These are phyloP conservation scores for Globisporangium acanthophoron DNA, from an alignment of 352 stramenopile genomes.

Conservation along the genomic window DNA sequence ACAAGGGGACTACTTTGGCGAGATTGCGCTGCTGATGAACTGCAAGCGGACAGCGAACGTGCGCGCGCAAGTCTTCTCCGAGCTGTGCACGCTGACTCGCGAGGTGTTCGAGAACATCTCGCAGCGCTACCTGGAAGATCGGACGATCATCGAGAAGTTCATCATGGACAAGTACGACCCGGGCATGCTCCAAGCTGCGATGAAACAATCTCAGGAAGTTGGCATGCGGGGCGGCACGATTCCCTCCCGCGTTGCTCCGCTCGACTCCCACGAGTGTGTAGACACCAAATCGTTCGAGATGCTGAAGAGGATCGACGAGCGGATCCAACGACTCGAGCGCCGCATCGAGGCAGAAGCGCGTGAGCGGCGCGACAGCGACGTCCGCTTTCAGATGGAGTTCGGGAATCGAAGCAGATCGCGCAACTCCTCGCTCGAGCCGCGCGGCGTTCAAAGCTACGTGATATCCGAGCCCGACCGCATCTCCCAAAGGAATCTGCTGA, in stretches of 20 bases:
- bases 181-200: constrained; percentile 58
- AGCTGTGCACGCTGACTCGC: constrained; percentile 68
- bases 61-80: constrained; percentile 59
- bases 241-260: constrained; percentile 4
- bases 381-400: constrained; percentile 27
- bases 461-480: constrained; percentile 56
- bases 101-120: constrained; percentile 78
- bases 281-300: constrained; percentile 27
- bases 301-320: constrained; percentile 43
- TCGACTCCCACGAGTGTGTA: constrained; percentile 4
- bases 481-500: constrained; percentile 50
- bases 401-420: constrained; percentile 6
- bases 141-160: constrained; percentile 77
- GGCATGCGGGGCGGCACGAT: constrained; percentile 31
- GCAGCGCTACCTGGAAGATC: constrained; percentile 67
- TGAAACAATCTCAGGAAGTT: constrained; percentile 72
- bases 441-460: constrained; percentile 19
- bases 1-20: constrained; percentile 77
- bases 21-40: constrained; percentile 80
- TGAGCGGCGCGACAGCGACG: constrained; percentile 46
- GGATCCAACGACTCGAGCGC: constrained; percentile 39
- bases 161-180: constrained; percentile 86
- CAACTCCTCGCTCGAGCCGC: constrained; percentile 1
- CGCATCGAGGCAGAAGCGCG: constrained; percentile 40
- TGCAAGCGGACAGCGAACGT: constrained; percentile 82